These are phyloP conservation scores for Quercus mongolica DNA, from an alignment of 306 rosid genomes.

Conservation along the genomic window DNA sequence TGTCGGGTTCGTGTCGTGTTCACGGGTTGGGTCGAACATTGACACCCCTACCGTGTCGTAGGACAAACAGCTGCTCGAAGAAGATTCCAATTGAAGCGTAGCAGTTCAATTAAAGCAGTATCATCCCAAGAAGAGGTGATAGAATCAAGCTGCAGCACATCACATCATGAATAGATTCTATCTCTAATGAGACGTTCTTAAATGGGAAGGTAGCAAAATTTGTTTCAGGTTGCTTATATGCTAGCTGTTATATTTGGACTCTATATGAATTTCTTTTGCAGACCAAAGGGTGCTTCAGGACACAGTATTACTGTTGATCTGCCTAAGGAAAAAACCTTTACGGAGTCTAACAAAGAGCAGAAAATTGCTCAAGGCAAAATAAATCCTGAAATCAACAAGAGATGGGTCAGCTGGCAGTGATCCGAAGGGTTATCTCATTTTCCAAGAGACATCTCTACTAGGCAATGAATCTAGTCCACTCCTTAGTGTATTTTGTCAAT, in stretches of 20 bases:
- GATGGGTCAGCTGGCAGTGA: conserved; percentile 10
- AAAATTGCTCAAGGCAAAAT: conserved; percentile 15
- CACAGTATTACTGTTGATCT: neutral
- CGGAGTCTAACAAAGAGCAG: neutral
- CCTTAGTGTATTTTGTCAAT: conserved; percentile 21
- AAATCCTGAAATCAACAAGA: conserved; percentile 4
- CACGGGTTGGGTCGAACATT: too few species aligned
- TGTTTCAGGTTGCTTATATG: neutral
- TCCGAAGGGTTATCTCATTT: conserved; percentile 21
- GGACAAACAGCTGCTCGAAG: conserved; percentile 3
- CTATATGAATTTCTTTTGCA: conserved; percentile 29
- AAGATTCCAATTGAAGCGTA: conserved; percentile 24
- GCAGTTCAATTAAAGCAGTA: conserved; percentile 10
- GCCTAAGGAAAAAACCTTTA: neutral
- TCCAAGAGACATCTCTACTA: conserved; percentile 21
- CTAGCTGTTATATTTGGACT: conserved; percentile 1
- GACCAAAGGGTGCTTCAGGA: conserved; percentile 22
- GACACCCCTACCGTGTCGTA: neutral
- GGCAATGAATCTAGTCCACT: conserved; percentile 31
- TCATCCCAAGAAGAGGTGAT: conserved; percentile 37
- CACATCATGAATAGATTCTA: neutral
- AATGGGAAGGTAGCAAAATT: neutral
- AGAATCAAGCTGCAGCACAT: neutral
- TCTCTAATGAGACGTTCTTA: conserved; percentile 10
- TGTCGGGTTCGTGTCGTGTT: too few species aligned